phyloP scores from a whole-genome alignment of 352 stramenopile genomes.

The Globisporangium megalacanthum region DNA sequence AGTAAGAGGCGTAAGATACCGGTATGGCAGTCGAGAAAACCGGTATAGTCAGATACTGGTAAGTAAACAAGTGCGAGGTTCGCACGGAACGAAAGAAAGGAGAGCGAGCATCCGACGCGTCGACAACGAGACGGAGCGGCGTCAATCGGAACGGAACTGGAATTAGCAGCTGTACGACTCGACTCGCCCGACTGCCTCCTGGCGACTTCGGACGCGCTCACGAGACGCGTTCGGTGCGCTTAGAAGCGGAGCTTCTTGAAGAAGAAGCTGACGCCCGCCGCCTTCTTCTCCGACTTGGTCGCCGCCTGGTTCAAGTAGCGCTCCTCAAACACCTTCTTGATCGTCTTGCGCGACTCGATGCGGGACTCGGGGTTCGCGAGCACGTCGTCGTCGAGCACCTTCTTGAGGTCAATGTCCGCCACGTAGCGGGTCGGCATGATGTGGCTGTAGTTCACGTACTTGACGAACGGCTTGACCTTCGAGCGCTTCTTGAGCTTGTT shows the following conservation, averaged over 20 bases:
- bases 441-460: conserved; percentile 99
- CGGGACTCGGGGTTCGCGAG: conserved; percentile 76
- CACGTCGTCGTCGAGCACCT: conserved; percentile 92
- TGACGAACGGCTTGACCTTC: conserved; percentile 99
- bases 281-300: conserved; percentile 98
- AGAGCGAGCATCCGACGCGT: no score
- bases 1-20: neutral
- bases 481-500: conserved; percentile 97
- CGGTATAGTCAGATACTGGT: no score
- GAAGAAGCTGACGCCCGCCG: conserved; percentile 97
- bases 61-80: no score
- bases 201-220: neutral
- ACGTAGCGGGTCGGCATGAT: conserved; percentile 99
- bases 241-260: conserved; percentile 99
- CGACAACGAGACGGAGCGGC: no score
- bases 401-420: conserved; percentile 99
- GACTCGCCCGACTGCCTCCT: neutral
- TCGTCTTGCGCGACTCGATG: conserved; percentile 95
- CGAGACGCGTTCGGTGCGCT: conserved; percentile 31
- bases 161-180: neutral
- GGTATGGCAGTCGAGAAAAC: no score
- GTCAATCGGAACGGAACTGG: neutral
- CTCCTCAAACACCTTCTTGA: conserved; percentile 99
- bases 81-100: no score
- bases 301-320: conserved; percentile 95